Percentiles rank a stretch among this genome's conserved stretches.
Conservation (phyloP, 169 alveolate genomes). For the Cryptosporidium viatorum region DNA sequence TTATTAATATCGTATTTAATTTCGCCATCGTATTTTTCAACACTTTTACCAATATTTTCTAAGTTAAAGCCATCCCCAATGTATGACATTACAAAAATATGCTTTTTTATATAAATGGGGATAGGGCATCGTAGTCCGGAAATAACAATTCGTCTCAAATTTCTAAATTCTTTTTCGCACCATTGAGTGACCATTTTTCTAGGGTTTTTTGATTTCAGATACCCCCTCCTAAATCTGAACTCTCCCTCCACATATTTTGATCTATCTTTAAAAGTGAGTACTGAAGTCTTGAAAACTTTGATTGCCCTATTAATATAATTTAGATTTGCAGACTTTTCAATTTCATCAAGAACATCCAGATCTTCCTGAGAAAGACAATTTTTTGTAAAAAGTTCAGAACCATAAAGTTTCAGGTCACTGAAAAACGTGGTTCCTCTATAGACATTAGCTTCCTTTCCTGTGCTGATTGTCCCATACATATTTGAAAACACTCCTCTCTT, state of each 20-base stretch:
- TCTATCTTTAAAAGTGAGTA: constrained; percentile 97
- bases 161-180: constrained; percentile 99
- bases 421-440: constrained; percentile 85
- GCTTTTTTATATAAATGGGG: constrained; percentile 93
- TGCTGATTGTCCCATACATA: constrained; percentile 96
- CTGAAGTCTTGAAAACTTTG: constrained; percentile 98
- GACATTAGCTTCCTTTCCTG: constrained; percentile 98
- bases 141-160: constrained; percentile 91
- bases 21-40: background rate
- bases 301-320: constrained; percentile 91
- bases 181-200: constrained; percentile 99
- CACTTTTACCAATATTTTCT: background rate
- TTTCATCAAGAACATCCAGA: constrained; percentile 54
- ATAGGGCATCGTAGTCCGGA: constrained; percentile 94
- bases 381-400: constrained; percentile 63
- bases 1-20: background rate
- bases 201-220: constrained; percentile 94
- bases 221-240: constrained; percentile 97
- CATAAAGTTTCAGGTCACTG: constrained; percentile 53
- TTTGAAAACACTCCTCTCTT: constrained; percentile 90
- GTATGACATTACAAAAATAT: constrained; percentile 95
- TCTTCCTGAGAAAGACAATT: constrained; percentile 76
- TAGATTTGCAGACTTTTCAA: constrained; percentile 59
- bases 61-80: constrained; percentile 51
- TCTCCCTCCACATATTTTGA: constrained; percentile 98